Percentiles rank a stretch among this genome's conserved stretches.
Evolutionary conservation across 257 asterid species (phyloP).

Genomic region (Coffea eugenioides): DNA sequence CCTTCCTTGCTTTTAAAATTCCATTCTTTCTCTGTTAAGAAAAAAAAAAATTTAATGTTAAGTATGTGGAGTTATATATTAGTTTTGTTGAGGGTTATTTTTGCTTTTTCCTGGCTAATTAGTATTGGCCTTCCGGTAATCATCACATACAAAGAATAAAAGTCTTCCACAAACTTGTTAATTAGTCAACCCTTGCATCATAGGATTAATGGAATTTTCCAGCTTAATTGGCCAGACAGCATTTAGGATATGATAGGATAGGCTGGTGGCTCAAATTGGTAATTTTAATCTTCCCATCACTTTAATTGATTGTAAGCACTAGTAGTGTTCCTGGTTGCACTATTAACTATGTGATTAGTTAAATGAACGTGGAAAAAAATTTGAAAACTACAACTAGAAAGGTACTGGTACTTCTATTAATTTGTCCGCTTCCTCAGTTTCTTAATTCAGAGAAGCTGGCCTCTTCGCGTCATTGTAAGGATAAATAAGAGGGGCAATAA

Average conservation of each 20-base stretch:
- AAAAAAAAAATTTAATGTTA: too few relatives aligned
- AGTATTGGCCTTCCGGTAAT: too few relatives aligned
- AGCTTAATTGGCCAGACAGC: neutral
- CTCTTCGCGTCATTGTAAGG: conserved; percentile 32
- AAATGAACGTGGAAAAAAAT: neutral
- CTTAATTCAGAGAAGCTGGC: conserved; percentile 22
- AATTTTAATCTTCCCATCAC: neutral
- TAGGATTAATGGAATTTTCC: neutral
- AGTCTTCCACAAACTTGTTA: neutral
- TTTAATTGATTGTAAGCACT: neutral
- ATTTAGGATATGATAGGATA: too few relatives aligned
- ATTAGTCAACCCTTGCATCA: neutral
- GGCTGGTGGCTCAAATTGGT: neutral
- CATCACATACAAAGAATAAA: neutral
- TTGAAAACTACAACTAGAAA: neutral
- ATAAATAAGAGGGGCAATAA: conserved; percentile 7
- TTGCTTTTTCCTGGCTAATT: neutral
- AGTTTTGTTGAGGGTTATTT: neutral
- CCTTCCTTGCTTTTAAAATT: too few relatives aligned
- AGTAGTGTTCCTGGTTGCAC: neutral
- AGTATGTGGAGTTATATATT: neutral
- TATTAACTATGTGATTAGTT: neutral
- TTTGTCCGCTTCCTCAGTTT: conserved; percentile 18
- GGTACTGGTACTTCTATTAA: neutral
- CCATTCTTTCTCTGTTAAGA: too few relatives aligned